Percentiles rank a stretch among this genome's conserved stretches.
Conservation (phyloP, 257 asterid species). For the Nicotiana paniculata region DNA sequence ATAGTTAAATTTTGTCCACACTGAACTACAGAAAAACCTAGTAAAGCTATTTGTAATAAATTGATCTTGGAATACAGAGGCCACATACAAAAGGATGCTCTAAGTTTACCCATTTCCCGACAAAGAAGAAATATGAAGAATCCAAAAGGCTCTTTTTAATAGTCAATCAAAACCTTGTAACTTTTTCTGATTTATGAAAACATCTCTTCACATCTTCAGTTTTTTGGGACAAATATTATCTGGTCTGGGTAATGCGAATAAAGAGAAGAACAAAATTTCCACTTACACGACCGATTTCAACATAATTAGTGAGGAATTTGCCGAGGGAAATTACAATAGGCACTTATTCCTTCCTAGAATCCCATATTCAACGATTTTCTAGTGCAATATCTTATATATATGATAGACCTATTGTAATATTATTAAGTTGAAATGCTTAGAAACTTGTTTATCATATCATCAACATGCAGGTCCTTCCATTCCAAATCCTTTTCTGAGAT, state of each 20-base stretch:
- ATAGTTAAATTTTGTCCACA: not conserved
- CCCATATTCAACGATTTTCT: not conserved
- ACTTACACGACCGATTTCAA: not conserved
- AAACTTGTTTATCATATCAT: not conserved
- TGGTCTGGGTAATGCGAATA: not conserved
- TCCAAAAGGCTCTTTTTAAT: not conserved
- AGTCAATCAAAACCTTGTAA: not conserved
- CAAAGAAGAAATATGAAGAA: not conserved
- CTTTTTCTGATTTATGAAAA: not conserved
- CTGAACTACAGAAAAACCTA: not conserved
- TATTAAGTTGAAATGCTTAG: not conserved
- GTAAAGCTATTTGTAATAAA: not conserved
- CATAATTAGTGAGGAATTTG: not conserved
- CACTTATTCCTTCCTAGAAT: not conserved
- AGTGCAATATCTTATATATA: not conserved
- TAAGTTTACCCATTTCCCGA: not conserved
- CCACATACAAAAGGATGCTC: not conserved
- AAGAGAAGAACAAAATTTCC: not conserved
- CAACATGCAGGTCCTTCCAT: not conserved
- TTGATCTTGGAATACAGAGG: not conserved
- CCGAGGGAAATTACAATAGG: not conserved
- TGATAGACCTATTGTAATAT: not conserved
- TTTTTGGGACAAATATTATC: not conserved
- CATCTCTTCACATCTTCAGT: not conserved
- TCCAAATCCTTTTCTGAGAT: not conserved